Percentiles rank a stretch among this genome's conserved stretches.
Evolutionary conservation across 768 basidiomycete genomes (phyloP).

Genomic region (Lactarius indigo): DNA sequence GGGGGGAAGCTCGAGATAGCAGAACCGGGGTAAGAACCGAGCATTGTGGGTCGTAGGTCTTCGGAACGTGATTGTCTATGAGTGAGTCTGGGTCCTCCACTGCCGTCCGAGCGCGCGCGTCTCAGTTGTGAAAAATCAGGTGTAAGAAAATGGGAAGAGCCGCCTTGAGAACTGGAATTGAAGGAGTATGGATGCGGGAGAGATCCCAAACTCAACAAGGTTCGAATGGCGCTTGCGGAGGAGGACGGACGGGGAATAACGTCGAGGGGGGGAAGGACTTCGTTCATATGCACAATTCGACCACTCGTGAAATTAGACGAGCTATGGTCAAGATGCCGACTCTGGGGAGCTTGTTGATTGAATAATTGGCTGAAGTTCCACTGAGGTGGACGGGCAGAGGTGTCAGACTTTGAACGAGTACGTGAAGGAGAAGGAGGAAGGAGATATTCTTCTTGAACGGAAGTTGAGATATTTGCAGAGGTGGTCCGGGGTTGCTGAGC

Average conservation of each 20-base stretch:
- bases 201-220: constrained; percentile 17
- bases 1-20: constrained; percentile 26
- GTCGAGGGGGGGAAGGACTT: constrained; percentile 20
- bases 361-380: constrained; percentile 11
- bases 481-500: constrained; percentile 1
- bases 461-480: constrained; percentile 10
- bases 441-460: constrained; percentile 24
- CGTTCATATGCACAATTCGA: constrained; percentile 21
- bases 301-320: constrained; percentile 3
- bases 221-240: constrained; percentile 23
- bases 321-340: constrained; percentile 2
- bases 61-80: constrained; percentile 58
- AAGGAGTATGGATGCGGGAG: constrained; percentile 22
- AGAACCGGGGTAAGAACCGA: constrained; percentile 31
- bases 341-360: constrained; percentile 5
- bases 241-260: constrained; percentile 19
- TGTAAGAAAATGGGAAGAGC: constrained; percentile 30
- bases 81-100: constrained; percentile 28
- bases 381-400: constrained; percentile 22
- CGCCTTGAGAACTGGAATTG: constrained; percentile 19
- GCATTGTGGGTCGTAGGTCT: constrained; percentile 44
- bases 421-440: constrained; percentile 26
- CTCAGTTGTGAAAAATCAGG: constrained; percentile 40
- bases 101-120: constrained; percentile 48
- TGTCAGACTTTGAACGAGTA: constrained; percentile 25